phyloP scores from a whole-genome alignment of 331 rosid genomes.

The Prunus yedoensis region DNA sequence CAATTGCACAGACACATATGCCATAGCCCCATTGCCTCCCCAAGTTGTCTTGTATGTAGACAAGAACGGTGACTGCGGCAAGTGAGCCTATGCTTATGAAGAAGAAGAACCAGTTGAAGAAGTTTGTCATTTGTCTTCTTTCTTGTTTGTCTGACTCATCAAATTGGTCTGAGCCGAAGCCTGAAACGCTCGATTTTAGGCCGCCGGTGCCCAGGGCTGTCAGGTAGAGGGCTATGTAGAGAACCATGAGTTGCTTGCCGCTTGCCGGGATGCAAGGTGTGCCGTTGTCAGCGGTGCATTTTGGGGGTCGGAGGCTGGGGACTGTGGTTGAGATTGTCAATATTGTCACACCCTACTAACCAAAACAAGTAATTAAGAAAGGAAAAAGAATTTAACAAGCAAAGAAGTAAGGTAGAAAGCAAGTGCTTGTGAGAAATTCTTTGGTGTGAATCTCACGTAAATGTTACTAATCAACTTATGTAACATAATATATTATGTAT shows the following conservation, averaged over 20 bases:
- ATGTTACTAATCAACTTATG: too few species aligned
- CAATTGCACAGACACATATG: conserved; percentile 59
- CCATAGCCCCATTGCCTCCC: conserved; percentile 92
- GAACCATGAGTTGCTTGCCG: conserved; percentile 49
- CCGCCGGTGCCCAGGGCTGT: conserved; percentile 91
- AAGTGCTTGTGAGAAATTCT: too few species aligned
- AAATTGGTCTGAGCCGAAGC: conserved; percentile 84
- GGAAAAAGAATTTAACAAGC: neutral
- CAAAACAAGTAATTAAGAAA: conserved; percentile 1
- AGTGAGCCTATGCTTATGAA: conserved; percentile 81
- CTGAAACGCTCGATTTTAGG: conserved; percentile 77
- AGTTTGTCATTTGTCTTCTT: conserved; percentile 51
- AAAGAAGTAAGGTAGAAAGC: neutral
- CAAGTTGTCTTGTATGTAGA: conserved; percentile 69
- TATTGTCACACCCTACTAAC: conserved; percentile 67
- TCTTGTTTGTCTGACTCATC: conserved; percentile 57
- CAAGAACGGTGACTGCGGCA: conserved; percentile 66
- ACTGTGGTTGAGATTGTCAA: conserved; percentile 74
- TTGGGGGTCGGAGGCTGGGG: conserved; percentile 73
- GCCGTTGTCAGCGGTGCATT: conserved; percentile 34
- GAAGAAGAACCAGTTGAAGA: conserved; percentile 92
- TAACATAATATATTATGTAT: too few species aligned
- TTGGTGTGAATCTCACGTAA: too few species aligned
- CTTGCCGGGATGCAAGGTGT: conserved; percentile 50
- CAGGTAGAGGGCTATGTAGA: conserved; percentile 62